Evolutionary conservation across 164 flowering plant genomes (phyloP).

Genomic region (Aristolochia fimbriata): DNA sequence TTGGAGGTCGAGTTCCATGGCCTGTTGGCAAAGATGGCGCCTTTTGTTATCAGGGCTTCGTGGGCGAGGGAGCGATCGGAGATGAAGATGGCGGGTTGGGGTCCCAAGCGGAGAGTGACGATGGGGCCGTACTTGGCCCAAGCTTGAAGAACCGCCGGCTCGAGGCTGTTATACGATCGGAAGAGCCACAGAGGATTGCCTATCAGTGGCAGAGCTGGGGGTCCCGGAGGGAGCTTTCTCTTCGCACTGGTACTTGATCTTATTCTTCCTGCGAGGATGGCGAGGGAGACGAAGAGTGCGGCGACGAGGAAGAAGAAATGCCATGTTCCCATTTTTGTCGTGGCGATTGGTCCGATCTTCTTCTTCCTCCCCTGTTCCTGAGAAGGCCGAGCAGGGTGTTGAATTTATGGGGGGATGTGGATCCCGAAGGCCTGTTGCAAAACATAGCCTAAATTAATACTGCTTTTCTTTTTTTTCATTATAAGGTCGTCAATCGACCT

Average conservation of each 20-base stretch:
- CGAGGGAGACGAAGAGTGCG: slow-evolving; percentile 2
- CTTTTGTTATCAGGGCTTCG: slow-evolving; percentile 32
- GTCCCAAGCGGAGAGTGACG: slow-evolving; percentile 25
- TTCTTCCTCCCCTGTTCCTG: too few species aligned
- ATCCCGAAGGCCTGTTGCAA: too few species aligned
- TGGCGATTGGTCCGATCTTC: too few species aligned
- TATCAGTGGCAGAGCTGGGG: background rate
- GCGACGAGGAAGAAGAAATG: background rate
- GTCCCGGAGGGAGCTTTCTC: background rate
- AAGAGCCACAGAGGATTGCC: slow-evolving; percentile 37
- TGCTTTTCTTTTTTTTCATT: too few species aligned
- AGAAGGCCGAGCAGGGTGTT: too few species aligned
- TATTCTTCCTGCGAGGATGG: background rate
- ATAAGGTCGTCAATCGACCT: too few species aligned
- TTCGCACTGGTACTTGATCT: background rate
- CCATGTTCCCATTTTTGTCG: too few species aligned
- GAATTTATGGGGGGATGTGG: too few species aligned
- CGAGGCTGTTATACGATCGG: slow-evolving; percentile 15
- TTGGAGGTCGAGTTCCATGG: slow-evolving; percentile 9
- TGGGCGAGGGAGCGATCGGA: slow-evolving; percentile 25
- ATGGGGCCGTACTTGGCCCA: slow-evolving; percentile 35
- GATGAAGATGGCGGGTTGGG: slow-evolving; percentile 23
- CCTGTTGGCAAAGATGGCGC: slow-evolving; percentile 33
- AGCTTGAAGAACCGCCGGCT: slow-evolving; percentile 15
- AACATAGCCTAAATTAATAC: too few species aligned